phyloP scores from a whole-genome alignment of 2,329 filamentous ascomycete species.

The Colletotrichum chlorophyti region DNA sequence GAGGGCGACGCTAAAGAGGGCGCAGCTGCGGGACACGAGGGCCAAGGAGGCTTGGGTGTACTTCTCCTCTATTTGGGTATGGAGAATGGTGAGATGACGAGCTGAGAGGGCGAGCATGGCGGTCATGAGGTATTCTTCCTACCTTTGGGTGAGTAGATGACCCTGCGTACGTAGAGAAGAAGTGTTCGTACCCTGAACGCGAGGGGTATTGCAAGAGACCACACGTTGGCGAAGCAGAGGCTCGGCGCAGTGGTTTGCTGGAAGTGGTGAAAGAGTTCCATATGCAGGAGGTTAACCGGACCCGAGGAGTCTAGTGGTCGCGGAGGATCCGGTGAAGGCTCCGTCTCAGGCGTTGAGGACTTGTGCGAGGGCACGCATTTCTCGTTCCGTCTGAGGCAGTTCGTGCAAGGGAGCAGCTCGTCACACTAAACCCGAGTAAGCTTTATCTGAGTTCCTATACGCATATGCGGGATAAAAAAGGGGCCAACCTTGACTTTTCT shows the following conservation, averaged over 20 bases:
- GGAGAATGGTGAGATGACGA: conserved; percentile 31
- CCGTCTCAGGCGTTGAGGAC: conserved; percentile 2
- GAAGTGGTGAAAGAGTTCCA: conserved; percentile 41
- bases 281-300: conserved; percentile 36
- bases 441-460: neutral
- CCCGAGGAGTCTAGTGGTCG: neutral
- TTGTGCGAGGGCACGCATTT: conserved; percentile 1
- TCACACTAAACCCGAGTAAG: conserved; percentile 33
- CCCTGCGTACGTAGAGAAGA: neutral
- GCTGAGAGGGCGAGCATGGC: conserved; percentile 33
- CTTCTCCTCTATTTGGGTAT: conserved; percentile 11
- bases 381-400: conserved; percentile 35
- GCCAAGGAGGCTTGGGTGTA: conserved; percentile 33
- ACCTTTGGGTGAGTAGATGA: neutral
- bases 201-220: conserved; percentile 35
- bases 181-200: conserved; percentile 34
- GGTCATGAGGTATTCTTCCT: conserved; percentile 38
- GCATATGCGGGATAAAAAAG: too few relatives aligned
- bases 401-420: conserved; percentile 35
- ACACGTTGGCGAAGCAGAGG: conserved; percentile 36
- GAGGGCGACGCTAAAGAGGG: conserved; percentile 33
- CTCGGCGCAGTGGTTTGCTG: conserved; percentile 33
- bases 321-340: neutral
- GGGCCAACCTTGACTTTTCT: conserved; percentile 37
- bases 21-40: conserved; percentile 33